Percentiles rank a stretch among this genome's conserved stretches.
Evolutionary conservation across 75 land plant species (phyloP).

Genomic region (Sequoia sempervirens): DNA sequence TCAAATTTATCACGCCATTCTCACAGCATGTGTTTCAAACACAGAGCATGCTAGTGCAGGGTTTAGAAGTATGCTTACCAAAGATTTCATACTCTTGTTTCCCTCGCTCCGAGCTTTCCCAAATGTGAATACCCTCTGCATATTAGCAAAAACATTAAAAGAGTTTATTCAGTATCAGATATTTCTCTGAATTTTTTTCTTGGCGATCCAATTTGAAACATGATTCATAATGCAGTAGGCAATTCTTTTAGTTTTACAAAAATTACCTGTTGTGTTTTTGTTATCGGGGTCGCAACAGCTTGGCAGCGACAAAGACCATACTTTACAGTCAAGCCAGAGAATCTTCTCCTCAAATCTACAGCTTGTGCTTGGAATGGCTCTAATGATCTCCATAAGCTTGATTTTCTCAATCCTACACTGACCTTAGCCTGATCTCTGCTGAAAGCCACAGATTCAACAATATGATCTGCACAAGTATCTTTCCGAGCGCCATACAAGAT

Average conservation of each 20-base stretch:
- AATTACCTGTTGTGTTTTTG: conserved; percentile 49
- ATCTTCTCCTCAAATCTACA: background rate
- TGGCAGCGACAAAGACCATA: conserved; percentile 8
- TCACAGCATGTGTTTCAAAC: background rate
- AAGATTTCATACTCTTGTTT: conserved; percentile 83
- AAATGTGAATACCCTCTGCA: conserved; percentile 87
- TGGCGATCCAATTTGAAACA: background rate
- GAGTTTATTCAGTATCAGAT: background rate
- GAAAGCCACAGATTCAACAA: background rate
- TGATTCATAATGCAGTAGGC: background rate
- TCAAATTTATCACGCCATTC: background rate
- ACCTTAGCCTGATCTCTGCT: background rate
- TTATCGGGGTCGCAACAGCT: conserved; percentile 36
- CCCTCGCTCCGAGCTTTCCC: conserved; percentile 96
- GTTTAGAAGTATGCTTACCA: conserved; percentile 46
- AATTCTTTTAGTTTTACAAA: background rate
- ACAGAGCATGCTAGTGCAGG: background rate
- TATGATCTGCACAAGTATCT: background rate
- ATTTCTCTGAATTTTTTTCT: background rate
- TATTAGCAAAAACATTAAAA: background rate
- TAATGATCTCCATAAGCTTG: background rate
- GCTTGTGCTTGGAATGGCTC: background rate
- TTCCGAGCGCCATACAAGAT: background rate
- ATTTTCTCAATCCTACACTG: conserved; percentile 3
- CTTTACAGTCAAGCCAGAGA: background rate